phyloP scores from a whole-genome alignment of 2,329 filamentous ascomycete species.

The Sporothrix luriei region DNA sequence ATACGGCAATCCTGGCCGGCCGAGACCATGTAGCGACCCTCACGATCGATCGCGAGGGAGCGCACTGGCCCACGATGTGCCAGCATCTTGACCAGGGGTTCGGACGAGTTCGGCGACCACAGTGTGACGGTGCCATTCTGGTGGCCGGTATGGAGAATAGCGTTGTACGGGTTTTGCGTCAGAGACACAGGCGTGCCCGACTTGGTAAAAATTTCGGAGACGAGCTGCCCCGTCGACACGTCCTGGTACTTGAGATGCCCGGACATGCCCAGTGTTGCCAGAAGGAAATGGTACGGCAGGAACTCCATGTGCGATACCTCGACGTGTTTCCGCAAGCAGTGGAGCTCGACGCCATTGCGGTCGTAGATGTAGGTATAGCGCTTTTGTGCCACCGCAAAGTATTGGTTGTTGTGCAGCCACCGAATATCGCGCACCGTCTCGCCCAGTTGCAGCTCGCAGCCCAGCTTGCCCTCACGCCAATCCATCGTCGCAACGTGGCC shows the following conservation, averaged over 20 bases:
- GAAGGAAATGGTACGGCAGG: conserved; percentile 90
- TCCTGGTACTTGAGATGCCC: conserved; percentile 94
- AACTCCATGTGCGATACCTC: conserved; percentile 96
- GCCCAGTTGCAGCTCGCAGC: conserved; percentile 80
- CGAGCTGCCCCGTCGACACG: conserved; percentile 86
- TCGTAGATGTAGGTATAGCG: conserved; percentile 98
- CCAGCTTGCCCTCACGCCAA: conserved; percentile 88
- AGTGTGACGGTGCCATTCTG: conserved; percentile 93
- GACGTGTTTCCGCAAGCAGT: conserved; percentile 85
- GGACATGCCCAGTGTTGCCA: conserved; percentile 79
- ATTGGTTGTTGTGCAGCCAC: conserved; percentile 94
- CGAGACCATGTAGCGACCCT: conserved; percentile 65
- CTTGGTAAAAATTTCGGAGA: conserved; percentile 82
- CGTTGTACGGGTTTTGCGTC: conserved; percentile 88
- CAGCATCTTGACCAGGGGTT: conserved; percentile 86
- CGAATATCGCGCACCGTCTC: conserved; percentile 88
- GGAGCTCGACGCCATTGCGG: conserved; percentile 83
- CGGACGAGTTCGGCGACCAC: conserved; percentile 90
- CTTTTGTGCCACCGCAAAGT: conserved; percentile 94
- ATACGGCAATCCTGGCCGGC: conserved; percentile 38
- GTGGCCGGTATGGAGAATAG: conserved; percentile 87
- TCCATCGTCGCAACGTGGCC: conserved; percentile 97
- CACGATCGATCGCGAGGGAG: conserved; percentile 79
- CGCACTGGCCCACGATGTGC: conserved; percentile 88
- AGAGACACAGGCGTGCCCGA: conserved; percentile 82